Evolutionary conservation across 2,329 filamentous ascomycete genomes (phyloP), one percentile per base, ranked within the genome.

Genomic region (Alternaria infectoria): DNA sequence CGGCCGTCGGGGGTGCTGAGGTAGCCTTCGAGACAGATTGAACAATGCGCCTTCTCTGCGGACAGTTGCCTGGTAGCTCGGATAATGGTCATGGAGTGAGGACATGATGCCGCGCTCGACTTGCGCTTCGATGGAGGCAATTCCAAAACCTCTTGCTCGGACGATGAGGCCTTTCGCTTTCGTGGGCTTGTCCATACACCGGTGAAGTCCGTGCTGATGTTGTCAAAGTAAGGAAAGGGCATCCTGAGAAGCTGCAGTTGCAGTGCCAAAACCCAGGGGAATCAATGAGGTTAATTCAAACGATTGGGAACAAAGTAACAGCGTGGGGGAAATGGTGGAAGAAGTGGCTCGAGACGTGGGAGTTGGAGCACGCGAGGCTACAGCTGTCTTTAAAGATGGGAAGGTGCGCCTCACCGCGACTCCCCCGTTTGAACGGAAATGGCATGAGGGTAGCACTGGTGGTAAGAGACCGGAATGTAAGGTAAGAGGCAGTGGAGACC

Each of bases 11-110:
- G 52, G 4, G 49, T 67, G 44, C 50, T 59, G 50, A 63, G 62
- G 58, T 64, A 68, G 15, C 59, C 40, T 51, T 70, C 65, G 13
- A 64, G 44, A 49, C 68, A 70, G 12, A 70, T 68, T 6, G 59
- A 47, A 43, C 62, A 69, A 8, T 58, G 59, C 45, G 57, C 25
- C 12, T 62, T 60, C 6, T 52, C 44, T 36, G 30, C 45, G 23
- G 40, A 30, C n/a, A 66, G 36, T 10, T 57, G 51, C 9, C 61
- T 54, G n/a, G 51, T 54, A 10, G 68, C 51, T 12, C 64, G 60
- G 6, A 70, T 3, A 13, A 52, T 26, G 12, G 51, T 61, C 57
- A 66, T 60, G 6, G 30, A 52, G 52, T 67, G 68, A 8, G 66
- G 66, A 43, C 64, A 70, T 54, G 54, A 43, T 28, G n/a, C 10